A percentile compares a stretch with the other conserved stretches of the same genome.
phyloP scores from a whole-genome alignment of 208 protist species.

The Trichomonas gallinae region DNA sequence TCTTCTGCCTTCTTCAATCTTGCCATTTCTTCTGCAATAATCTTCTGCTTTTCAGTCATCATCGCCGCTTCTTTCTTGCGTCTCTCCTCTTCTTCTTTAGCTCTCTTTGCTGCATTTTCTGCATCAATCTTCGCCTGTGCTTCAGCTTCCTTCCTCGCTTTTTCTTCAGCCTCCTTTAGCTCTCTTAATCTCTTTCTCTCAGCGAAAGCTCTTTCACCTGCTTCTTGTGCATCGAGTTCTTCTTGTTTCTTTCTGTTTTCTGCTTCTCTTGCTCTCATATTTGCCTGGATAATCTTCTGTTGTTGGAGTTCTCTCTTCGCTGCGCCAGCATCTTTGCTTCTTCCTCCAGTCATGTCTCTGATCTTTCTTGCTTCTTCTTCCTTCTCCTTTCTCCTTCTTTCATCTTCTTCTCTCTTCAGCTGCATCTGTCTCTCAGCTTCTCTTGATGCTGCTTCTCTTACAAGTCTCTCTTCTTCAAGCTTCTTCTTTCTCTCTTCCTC shows the following conservation, averaged over 20 bases:
- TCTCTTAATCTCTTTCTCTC: neutral
- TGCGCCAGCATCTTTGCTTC: neutral
- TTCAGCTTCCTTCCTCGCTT: neutral
- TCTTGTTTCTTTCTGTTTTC: neutral
- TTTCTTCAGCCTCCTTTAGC: neutral
- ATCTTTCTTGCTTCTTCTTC: neutral
- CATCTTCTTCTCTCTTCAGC: neutral
- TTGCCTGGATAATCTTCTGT: neutral
- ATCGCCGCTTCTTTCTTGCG: neutral
- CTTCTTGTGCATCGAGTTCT: neutral
- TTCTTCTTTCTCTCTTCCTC: neutral
- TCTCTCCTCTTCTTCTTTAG: neutral
- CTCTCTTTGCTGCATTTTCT: neutral
- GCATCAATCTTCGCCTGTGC: neutral
- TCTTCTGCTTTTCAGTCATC: neutral
- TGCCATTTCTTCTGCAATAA: neutral
- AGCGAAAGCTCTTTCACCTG: neutral
- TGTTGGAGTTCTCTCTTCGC: neutral
- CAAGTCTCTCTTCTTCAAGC: neutral
- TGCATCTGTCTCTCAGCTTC: neutral
- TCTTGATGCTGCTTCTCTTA: neutral
- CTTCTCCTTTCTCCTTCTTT: neutral
- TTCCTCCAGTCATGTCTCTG: no score
- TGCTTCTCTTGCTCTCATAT: neutral
- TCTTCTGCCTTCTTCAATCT: neutral